Evolutionary conservation across 1,284 basidiomycete genomes (phyloP).

Genomic region (Grifola frondosa): DNA sequence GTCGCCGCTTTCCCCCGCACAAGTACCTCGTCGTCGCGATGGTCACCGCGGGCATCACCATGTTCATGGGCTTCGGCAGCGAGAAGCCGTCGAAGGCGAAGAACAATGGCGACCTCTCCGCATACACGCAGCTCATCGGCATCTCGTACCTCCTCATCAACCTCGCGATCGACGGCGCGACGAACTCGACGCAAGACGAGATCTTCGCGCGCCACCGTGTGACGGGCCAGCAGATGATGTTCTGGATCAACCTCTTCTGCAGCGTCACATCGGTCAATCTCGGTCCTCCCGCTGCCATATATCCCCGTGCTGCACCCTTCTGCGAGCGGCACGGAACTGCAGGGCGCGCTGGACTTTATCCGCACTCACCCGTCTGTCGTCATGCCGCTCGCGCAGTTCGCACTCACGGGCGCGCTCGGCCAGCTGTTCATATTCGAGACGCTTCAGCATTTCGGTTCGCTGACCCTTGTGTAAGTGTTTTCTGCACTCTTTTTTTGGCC

Average conservation of each 20-base stretch:
- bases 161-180: constrained; percentile 88
- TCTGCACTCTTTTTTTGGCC: not conserved
- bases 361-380: constrained; percentile 77
- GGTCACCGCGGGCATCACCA: constrained; percentile 90
- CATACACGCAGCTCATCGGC: constrained; percentile 61
- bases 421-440: constrained; percentile 99
- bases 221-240: constrained; percentile 99
- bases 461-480: constrained; percentile 82
- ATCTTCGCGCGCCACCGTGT: constrained; percentile 82
- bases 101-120: constrained; percentile 37
- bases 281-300: constrained; percentile 68
- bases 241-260: constrained; percentile 91
- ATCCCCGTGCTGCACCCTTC: constrained; percentile 76
- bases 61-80: constrained; percentile 90
- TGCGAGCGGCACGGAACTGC: constrained; percentile 61
- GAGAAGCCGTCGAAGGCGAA: constrained; percentile 51
- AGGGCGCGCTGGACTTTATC: constrained; percentile 75
- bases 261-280: constrained; percentile 69
- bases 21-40: constrained; percentile 93
- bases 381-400: constrained; percentile 81
- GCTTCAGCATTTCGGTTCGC: constrained; percentile 90
- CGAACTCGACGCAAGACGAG: constrained; percentile 98
- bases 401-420: constrained; percentile 88
- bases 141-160: constrained; percentile 80
- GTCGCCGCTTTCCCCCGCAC: constrained; percentile 86